Evolutionary conservation across 768 basidiomycete genomes (phyloP), one percentile per base, ranked within the genome.

Genomic region (Pisolithus sp.): DNA sequence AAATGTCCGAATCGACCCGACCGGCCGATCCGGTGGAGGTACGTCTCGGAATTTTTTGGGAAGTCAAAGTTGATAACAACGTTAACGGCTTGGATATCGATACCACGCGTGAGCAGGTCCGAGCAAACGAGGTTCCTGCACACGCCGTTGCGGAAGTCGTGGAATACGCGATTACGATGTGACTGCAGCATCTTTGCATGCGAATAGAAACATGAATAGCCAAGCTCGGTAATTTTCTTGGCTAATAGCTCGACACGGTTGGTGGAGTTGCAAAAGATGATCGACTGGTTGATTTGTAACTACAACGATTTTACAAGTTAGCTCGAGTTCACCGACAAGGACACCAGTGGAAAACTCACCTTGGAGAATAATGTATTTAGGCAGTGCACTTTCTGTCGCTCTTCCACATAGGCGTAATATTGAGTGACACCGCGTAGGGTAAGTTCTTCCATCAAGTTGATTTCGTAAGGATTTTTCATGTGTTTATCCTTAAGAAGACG

Each of bases 51-150:
- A 68, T 94, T 97, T 79, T 97, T 96, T 54, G 95, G 95, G 72
- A 98, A 96, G 69, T 99, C 95, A 65, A 99, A 99, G 74, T 97
- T 98, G 80, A 99, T 97, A 64, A 99, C 95, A 68, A 98, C 96
- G 72, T 99, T 99, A 56, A 99, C 95, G 53, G 95, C 96, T 74
- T 97, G 96, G 67, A 99, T 99, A 71, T 99, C 95, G 69, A 99
- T 99, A 73, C 95, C 95, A 59, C 95, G 90, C 21, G 95, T 99
- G 64, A 99, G 85, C 57, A 99, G 83, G 73, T 99, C 95, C 48
- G 84, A 86, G 75, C 95, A 99, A 67, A 99, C 95, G 58, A 99
- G 85, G 75, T 99, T 99, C 62, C 95, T 86, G 77, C 95, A 97
- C 44, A 93, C 92, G 57, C 95, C 95, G 64, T 91, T 92, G 57